phyloP scores from a whole-genome alignment of 345 rosid species.

The Syzygium aromaticum region DNA sequence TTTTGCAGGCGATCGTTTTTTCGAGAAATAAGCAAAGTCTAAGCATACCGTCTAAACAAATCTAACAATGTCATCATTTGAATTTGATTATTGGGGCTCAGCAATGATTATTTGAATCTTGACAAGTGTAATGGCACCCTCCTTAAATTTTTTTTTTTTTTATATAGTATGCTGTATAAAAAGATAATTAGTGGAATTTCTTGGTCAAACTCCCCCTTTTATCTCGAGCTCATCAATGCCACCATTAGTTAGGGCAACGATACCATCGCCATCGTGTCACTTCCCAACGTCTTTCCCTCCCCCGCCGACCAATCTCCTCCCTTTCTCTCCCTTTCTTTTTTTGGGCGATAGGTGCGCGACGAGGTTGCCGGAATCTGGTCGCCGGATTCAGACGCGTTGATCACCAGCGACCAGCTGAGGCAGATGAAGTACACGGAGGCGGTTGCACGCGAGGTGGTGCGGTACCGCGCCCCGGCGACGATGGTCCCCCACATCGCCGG shows the following conservation, averaged over 20 bases:
- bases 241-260: background rate
- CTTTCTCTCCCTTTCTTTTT: background rate
- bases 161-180: background rate
- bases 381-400: constrained; percentile 45
- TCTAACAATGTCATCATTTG: no score
- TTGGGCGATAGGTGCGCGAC: constrained; percentile 31
- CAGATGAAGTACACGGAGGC: constrained; percentile 76
- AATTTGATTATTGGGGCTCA: background rate
- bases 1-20: no score
- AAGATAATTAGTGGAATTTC: background rate
- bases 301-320: background rate
- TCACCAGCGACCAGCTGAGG: constrained; percentile 50
- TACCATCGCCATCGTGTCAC: rapidly evolving
- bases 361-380: constrained; percentile 71
- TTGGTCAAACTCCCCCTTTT: background rate
- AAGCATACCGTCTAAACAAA: no score
- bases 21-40: no score
- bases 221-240: background rate
- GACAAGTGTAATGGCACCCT: background rate
- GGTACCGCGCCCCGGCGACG: constrained; percentile 75
- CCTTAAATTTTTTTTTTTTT: background rate
- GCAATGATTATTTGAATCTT: background rate
- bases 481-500: constrained; percentile 81
- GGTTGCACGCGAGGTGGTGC: constrained; percentile 82
- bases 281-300: background rate